Conservation (phyloP, 1,284 basidiomycete species). For the Ceratobasidium sp. region DNA sequence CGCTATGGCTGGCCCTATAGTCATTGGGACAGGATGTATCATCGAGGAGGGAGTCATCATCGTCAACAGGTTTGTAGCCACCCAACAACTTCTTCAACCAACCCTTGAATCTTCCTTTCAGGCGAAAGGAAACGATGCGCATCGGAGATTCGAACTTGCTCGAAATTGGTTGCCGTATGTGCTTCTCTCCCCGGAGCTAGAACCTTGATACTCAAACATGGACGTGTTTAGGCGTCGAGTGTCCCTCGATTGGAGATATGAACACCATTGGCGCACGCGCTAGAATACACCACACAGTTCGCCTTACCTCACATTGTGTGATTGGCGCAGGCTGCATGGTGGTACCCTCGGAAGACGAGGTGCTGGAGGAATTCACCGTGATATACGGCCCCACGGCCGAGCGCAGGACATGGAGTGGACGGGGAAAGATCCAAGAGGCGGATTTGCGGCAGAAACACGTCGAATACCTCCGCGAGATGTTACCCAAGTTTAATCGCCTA, state of each 20-base stretch:
- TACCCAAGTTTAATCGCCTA: slow-evolving; percentile 86
- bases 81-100: neutral
- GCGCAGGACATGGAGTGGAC: slow-evolving; percentile 83
- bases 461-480: slow-evolving; percentile 89
- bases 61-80: slow-evolving; percentile 72
- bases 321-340: slow-evolving; percentile 83
- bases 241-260: slow-evolving; percentile 79
- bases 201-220: slow-evolving; percentile 35
- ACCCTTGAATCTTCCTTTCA: neutral
- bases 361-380: slow-evolving; percentile 85
- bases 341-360: slow-evolving; percentile 77
- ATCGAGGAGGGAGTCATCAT: slow-evolving; percentile 91
- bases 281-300: slow-evolving; percentile 80
- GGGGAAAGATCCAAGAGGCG: slow-evolving; percentile 83
- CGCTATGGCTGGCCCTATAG: slow-evolving; percentile 85
- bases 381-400: slow-evolving; percentile 82
- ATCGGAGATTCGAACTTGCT: slow-evolving; percentile 95
- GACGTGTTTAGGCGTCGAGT: slow-evolving; percentile 76
- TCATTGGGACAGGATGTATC: slow-evolving; percentile 88
- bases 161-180: slow-evolving; percentile 88
- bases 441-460: slow-evolving; percentile 88
- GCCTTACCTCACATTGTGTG: slow-evolving; percentile 80
- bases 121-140: slow-evolving; percentile 83
- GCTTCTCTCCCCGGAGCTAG: neutral
- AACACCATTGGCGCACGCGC: slow-evolving; percentile 87